Evolutionary conservation across 169 alveolate species (phyloP).

Genomic region (Plasmodium relictum): DNA sequence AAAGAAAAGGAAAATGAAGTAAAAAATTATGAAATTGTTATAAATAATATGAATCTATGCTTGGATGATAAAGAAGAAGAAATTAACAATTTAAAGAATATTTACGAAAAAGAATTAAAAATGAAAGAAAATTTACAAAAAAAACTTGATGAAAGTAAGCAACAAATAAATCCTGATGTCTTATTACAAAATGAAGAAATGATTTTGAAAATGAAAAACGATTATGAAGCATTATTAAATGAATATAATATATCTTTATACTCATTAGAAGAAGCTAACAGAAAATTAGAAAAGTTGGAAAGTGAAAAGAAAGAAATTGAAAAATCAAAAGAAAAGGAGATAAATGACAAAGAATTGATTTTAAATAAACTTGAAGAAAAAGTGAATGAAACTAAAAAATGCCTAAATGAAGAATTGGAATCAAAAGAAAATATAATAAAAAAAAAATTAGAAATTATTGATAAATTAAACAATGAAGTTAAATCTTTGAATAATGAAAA

Average conservation of each 20-base stretch:
- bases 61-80: constrained; percentile 48
- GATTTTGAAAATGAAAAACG: constrained; percentile 18
- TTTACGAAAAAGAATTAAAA: constrained; percentile 23
- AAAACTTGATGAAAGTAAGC: not conserved
- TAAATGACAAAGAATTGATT: constrained; percentile 63
- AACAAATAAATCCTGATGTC: not conserved
- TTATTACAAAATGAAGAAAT: constrained; percentile 27
- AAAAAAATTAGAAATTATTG: constrained; percentile 26
- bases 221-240: constrained; percentile 42
- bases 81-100: constrained; percentile 33
- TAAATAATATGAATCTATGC: constrained; percentile 25
- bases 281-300: constrained; percentile 23
- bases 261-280: constrained; percentile 41
- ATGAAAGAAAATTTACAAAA: constrained; percentile 14
- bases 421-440: constrained; percentile 47
- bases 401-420: constrained; percentile 19
- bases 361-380: constrained; percentile 46
- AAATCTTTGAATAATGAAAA: constrained; percentile 18
- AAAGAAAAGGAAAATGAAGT: constrained; percentile 46
- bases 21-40: constrained; percentile 23
- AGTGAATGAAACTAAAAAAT: constrained; percentile 35
- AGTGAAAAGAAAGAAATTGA: constrained; percentile 45
- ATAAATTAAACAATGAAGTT: constrained; percentile 36
- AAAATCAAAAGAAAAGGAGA: constrained; percentile 53
- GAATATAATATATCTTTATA: constrained; percentile 40